A percentile compares a stretch with the other conserved stretches of the same genome.
phyloP scores from a whole-genome alignment of 2,329 filamentous ascomycete species.

The Aspergillus ruber region DNA sequence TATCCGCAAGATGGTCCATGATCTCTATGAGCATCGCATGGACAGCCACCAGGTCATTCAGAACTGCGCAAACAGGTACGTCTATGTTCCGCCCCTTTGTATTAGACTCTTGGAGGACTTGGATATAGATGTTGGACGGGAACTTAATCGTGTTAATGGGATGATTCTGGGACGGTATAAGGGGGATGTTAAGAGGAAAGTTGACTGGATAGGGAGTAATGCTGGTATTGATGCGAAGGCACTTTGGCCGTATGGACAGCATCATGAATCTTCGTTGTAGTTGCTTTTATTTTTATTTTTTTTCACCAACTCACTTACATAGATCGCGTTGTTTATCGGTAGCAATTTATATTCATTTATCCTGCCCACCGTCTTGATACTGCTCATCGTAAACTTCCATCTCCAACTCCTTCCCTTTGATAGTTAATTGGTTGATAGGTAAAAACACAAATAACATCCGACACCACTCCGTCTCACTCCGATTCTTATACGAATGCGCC shows the following conservation, averaged over 20 bases:
- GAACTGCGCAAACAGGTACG: neutral
- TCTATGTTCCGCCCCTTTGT: neutral
- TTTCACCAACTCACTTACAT: neutral
- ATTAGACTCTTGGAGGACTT: neutral
- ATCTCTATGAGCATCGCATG: neutral
- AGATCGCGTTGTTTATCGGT: neutral
- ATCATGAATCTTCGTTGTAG: neutral
- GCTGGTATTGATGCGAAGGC: neutral
- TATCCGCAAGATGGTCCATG: neutral
- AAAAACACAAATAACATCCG: conserved; percentile 28
- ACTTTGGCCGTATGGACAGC: neutral
- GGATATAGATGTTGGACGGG: neutral
- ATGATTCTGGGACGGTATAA: neutral
- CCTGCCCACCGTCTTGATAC: conserved; percentile 9
- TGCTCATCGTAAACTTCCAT: conserved; percentile 32
- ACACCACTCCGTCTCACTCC: conserved; percentile 20
- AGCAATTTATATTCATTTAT: neutral
- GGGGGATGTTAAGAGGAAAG: neutral
- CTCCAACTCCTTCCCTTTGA: conserved; percentile 49
- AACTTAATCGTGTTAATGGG: neutral
- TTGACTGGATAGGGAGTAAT: neutral
- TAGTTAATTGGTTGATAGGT: conserved; percentile 22
- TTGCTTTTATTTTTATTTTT: too few species aligned
- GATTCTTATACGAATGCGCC: conserved; percentile 24
- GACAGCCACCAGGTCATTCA: neutral